Evolutionary conservation across 495 filamentous ascomycete genomes (phyloP).

Genomic region (Tuber magnatum): DNA sequence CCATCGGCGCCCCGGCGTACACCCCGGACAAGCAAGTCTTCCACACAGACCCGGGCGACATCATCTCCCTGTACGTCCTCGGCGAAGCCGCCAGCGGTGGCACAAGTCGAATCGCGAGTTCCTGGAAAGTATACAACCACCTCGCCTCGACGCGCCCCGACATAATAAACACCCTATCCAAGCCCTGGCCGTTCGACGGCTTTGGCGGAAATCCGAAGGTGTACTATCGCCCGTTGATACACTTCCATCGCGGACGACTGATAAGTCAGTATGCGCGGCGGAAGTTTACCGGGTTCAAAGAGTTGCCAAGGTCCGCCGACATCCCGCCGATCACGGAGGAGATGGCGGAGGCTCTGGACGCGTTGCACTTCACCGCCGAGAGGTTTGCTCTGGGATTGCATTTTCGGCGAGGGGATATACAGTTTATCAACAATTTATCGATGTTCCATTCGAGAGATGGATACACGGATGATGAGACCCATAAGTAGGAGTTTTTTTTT

Average conservation of each 20-base stretch:
- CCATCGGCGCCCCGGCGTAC: constrained; percentile 22
- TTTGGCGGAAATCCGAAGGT: constrained; percentile 20
- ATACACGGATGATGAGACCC: constrained; percentile 47
- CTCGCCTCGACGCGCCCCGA: constrained; percentile 56
- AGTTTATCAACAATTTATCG: constrained; percentile 66
- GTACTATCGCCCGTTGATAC: constrained; percentile 18
- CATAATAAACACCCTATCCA: constrained; percentile 50
- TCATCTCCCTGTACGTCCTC: constrained; percentile 55
- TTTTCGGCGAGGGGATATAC: constrained; percentile 57
- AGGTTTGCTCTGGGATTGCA: constrained; percentile 50
- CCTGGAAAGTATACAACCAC: constrained; percentile 58
- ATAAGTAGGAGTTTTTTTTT: constrained; percentile 13
- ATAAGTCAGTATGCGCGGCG: constrained; percentile 44
- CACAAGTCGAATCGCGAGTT: constrained; percentile 54
- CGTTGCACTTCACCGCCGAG: constrained; percentile 53
- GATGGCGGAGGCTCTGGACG: constrained; percentile 58
- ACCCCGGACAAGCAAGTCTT: constrained; percentile 51
- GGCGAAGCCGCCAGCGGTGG: constrained; percentile 52
- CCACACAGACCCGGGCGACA: constrained; percentile 63
- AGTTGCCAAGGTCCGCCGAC: constrained; percentile 17
- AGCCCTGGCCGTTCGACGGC: constrained; percentile 55
- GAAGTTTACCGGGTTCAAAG: constrained; percentile 48
- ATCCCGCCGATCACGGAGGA: constrained; percentile 53
- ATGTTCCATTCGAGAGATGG: constrained; percentile 61
- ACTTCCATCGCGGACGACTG: constrained; percentile 18